Base-by-base conservation (phyloP, 352 stramenopile genomes). In the Lagenidium giganteum region DNA sequence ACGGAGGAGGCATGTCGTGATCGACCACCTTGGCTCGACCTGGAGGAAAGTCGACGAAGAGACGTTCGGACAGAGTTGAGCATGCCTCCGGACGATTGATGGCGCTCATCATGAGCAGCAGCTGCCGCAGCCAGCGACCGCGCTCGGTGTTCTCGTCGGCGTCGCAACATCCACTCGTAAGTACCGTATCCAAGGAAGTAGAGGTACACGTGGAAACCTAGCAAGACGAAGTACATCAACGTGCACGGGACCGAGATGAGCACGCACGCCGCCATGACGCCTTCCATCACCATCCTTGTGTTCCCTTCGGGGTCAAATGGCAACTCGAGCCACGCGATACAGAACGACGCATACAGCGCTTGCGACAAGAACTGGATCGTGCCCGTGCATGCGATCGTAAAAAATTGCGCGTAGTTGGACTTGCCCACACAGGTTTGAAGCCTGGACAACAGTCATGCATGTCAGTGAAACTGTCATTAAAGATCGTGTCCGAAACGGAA, bases 111-210 rank as follows among this genome's bases (percentile, higher is more conserved):
- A 30, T 12, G 18, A 3, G 26, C 22, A 51, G 12, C 12, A 41
- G 17, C 20, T 26, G 40, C 24, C 29, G 29, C 42, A 18, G 54
- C 20, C 17, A 33, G 54, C 23, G 26, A 33, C 9, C 23, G 54
- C 30, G 67, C 70, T 8, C 77, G 77, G 33, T 83, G 69, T 32
- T 70, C 63, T 29, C 80, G 82, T 12, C 82, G 79, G 9, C 77
- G 79, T 25, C 76, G 76, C 48, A 93, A 54, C 73, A 91, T 90
- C 79, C 80, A 93, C 57, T 93, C 82, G 62, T 93, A 93, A 29
- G 82, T 93, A 36, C 82, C 82, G 49, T 86, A 92, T 17, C 82
- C 82, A 43, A 90, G 61, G 22, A 75, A 66, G 57, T 78, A 70
- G 44, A 93, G 74, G 38, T 71, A 90, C 0, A 93, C 29, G 56